phyloP scores from a whole-genome alignment of 2,329 filamentous ascomycete species.

The Mycosphaerella sp. region DNA sequence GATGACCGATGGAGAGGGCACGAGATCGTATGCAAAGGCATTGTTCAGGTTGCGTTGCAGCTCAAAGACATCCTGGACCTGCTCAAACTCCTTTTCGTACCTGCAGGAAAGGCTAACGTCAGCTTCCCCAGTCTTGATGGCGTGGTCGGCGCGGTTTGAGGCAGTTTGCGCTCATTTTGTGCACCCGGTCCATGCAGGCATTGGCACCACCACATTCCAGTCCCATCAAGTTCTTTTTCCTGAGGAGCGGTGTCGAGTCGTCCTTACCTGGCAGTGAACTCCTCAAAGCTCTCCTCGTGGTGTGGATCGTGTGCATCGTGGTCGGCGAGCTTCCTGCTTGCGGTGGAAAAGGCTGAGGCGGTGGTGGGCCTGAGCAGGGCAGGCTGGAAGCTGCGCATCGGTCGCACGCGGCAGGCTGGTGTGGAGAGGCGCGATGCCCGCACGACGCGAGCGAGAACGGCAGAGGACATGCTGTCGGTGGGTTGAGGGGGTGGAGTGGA shows the following conservation, averaged over 20 bases:
- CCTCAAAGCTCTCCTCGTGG: constrained; percentile 96
- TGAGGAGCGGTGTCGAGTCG: constrained; percentile 2
- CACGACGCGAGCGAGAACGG: constrained; percentile 26
- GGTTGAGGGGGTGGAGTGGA: constrained; percentile 19
- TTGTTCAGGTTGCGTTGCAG: constrained; percentile 98
- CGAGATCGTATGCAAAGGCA: constrained; percentile 99
- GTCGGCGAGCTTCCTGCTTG: constrained; percentile 37
- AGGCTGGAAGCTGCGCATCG: constrained; percentile 22
- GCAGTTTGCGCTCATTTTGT: constrained; percentile 25
- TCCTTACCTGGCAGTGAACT: constrained; percentile 90
- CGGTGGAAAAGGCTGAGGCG: constrained; percentile 44
- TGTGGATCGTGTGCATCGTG: constrained; percentile 50
- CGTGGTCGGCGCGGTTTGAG: constrained; percentile 14
- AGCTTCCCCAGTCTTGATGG: constrained; percentile 14
- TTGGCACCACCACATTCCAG: constrained; percentile 9
- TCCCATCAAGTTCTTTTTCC: background rate
- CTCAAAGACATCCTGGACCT: constrained; percentile 98
- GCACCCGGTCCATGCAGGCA: constrained; percentile 12
- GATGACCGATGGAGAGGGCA: constrained; percentile 87
- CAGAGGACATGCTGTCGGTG: constrained; percentile 25
- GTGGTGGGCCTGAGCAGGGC: constrained; percentile 26
- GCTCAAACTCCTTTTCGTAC: constrained; percentile 99
- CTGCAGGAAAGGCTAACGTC: constrained; percentile 45
- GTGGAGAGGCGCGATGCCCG: constrained; percentile 22
- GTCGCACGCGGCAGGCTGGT: constrained; percentile 20